Evolutionary conservation across 164 flowering plant genomes (phyloP), one percentile per base, ranked within the genome.

Genomic region (Tetrastigma voinierianum): DNA sequence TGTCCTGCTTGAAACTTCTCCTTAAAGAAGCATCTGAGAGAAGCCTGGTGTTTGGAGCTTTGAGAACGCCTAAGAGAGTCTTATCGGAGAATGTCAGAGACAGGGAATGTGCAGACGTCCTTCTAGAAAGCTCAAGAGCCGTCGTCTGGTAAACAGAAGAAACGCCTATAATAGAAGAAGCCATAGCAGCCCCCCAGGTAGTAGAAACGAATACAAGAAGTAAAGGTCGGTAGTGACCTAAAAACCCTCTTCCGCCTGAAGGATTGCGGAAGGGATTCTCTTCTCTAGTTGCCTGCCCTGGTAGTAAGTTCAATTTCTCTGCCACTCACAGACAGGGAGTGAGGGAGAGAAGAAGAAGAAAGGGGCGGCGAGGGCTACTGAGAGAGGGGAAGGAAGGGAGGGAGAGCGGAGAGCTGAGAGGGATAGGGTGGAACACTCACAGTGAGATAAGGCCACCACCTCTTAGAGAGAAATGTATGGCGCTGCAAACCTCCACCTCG

Each of bases 141-240:
- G 81, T 80, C 1, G 70, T 43, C 49, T 80, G 81, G 77, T 54
- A 76, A 10, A 83, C 32, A 17, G 86, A 77, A 0, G 88, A 78
- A 9, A 81, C 78, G 8, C 82, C 86, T 15, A 80, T 0, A 9
- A 74, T 40, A n/a, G 83, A 78, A 40, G 87, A 84, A 57, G 87
- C 77, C 90, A 86, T 86, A 63, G 67, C 49, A 32, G 43, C 16
- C 6, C 16, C 6, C 7, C 52, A 46, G 65, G 47, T 2, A 32
- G 7, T 20, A 23, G 21, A 47, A 19, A 12, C 11, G 51, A 54
- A 45, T 17, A 11, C 40, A 21, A 32, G 46, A 51, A 25, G 46
- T 16, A 61, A n/a, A 11, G 13, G 3, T 11, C 12, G 12, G 25
- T 19, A 46, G 25, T 46, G 55, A 47, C 21, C 32, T 40, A 17